Evolutionary conservation across 495 filamentous ascomycete genomes (phyloP), one percentile per base, ranked within the genome.

Genomic region (Penicillium argentinense): DNA sequence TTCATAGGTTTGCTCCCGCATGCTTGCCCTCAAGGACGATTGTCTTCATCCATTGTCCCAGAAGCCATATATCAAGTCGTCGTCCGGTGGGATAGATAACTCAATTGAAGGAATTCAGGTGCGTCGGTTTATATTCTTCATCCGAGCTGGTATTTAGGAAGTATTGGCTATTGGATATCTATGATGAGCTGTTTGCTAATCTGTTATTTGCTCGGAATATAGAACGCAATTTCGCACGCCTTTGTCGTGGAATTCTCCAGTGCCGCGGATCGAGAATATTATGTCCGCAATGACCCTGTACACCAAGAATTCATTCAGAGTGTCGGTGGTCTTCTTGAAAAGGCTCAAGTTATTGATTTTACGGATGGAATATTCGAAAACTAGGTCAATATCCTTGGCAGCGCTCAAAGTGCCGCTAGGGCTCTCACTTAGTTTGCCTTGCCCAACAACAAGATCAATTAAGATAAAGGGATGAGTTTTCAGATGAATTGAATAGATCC

Each of bases 51-150:
- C 71, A 2, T 42, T 42, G 9, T 64, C 74, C 4, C 58, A 66
- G 7, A 45, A 59, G 14, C 63, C 65, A 2, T 75, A 75, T 46
- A 80, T 89, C 53, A 69, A 71, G 39, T 70, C 79, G 0, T 53
- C 72, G 6, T 76, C 69, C 0, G 86, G 81, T 2, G 85, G 86
- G 0, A 63, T 60, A 44, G 79, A 89, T 52, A 84, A 82, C 57
- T 86, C 81, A 1, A 64, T 66, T 0, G 85, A 88, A 61, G 83
- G 79, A 3, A 63, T 75, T 8, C 77, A 85, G 61, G 85, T 88
- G 69, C 39, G 56, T 43, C 13, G 7, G 13, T 34, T 14, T 34
- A 14, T 14, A 34, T 34, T 14, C 13, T 7, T 7, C 7, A 34
- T 5, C 5, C 30, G 9, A 34, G 30, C 6, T 8, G 13, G 13